Percentiles rank a stretch among this genome's conserved stretches.
Evolutionary conservation across 305 asterid genomes (phyloP).

Genomic region (Lippia alba): DNA sequence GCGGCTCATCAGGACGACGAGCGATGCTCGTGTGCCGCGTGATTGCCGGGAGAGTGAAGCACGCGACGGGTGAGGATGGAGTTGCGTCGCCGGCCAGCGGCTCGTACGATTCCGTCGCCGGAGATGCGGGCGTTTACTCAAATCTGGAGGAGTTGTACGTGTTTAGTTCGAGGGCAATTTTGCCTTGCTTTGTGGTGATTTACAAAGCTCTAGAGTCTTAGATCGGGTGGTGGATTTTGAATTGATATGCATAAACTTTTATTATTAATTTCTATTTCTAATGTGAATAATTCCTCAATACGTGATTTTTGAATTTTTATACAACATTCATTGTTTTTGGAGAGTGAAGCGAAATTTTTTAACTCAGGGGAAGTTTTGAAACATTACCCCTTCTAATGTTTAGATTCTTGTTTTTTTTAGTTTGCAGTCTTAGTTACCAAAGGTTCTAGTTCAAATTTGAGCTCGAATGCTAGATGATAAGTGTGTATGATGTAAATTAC

Average conservation of each 20-base stretch:
- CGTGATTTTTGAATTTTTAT: too few species aligned
- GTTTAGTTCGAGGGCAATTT: conserved; percentile 86
- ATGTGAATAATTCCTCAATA: too few species aligned
- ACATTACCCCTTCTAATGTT: background rate
- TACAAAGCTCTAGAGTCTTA: conserved; percentile 77
- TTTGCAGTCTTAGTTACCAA: too few species aligned
- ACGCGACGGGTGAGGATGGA: conserved; percentile 40
- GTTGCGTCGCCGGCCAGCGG: conserved; percentile 31
- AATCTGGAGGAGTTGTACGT: conserved; percentile 81
- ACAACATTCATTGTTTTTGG: too few species aligned
- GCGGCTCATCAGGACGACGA: conserved; percentile 40
- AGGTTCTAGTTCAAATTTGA: too few species aligned
- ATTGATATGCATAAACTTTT: background rate
- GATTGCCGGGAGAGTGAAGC: conserved; percentile 84
- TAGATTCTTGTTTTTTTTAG: background rate
- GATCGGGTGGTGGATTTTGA: background rate
- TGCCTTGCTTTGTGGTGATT: conserved; percentile 95
- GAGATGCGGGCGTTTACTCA: conserved; percentile 65
- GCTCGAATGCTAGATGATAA: too few species aligned
- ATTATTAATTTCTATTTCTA: background rate
- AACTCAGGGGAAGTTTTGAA: too few species aligned
- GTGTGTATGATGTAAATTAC: too few species aligned
- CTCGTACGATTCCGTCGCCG: conserved; percentile 68
- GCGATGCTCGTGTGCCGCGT: conserved; percentile 98
- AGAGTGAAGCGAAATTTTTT: too few species aligned